Percentiles rank a stretch among this genome's conserved stretches.
Evolutionary conservation across 495 filamentous ascomycete genomes (phyloP).

Genomic region (Aspergillus conjunctus): DNA sequence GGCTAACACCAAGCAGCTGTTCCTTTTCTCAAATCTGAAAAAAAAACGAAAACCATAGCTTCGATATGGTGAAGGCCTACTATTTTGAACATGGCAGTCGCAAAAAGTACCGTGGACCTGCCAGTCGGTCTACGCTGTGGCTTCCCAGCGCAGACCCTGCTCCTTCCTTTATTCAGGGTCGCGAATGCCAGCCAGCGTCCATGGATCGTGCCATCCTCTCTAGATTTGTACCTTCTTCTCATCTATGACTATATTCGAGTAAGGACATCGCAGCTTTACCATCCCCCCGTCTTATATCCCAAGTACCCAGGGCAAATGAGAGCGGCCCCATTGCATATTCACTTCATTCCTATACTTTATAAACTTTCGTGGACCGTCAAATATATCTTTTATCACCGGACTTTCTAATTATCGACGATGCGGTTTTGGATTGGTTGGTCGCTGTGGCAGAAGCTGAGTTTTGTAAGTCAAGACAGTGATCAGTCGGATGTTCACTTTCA

Average conservation of each 20-base stretch:
- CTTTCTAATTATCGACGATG: conserved; percentile 22
- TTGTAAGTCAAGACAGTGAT: conserved; percentile 60
- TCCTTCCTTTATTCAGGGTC: not conserved
- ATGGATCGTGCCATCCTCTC: not conserved
- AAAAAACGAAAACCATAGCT: too few species aligned
- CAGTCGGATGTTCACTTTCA: conserved; percentile 12
- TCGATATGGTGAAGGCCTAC: too few species aligned
- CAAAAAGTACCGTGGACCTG: not conserved
- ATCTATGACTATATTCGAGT: not conserved
- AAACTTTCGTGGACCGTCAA: not conserved
- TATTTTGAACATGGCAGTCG: not conserved
- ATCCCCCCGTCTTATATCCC: too few species aligned
- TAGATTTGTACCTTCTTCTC: not conserved
- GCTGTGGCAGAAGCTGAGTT: conserved; percentile 88
- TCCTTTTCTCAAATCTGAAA: too few species aligned
- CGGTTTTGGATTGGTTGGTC: conserved; percentile 77
- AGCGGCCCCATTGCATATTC: not conserved
- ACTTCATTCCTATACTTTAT: not conserved
- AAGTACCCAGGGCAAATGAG: not conserved
- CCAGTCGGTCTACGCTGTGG: not conserved
- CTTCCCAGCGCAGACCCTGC: not conserved
- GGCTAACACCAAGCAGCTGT: too few species aligned
- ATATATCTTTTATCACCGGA: not conserved
- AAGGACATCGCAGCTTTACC: not conserved
- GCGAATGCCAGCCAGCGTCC: too few species aligned